Evolutionary conservation across 2,329 filamentous ascomycete genomes (phyloP).

Genomic region (Talaromyces pinophilus): DNA sequence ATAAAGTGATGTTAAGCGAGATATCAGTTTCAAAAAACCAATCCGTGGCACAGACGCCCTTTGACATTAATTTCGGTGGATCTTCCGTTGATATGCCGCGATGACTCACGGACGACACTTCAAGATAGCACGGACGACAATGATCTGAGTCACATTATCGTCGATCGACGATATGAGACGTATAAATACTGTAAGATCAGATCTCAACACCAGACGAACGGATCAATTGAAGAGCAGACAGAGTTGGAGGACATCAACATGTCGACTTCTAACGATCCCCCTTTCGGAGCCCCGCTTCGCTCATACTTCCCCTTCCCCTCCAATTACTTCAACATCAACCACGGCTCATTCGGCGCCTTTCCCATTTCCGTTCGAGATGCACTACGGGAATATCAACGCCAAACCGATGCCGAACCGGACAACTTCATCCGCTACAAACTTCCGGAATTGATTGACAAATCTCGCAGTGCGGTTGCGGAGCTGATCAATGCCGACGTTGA

Average conservation of each 20-base stretch:
- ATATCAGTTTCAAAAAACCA: background rate
- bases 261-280: background rate
- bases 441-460: slow-evolving; percentile 62
- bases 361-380: slow-evolving; percentile 63
- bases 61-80: background rate
- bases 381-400: slow-evolving; percentile 65
- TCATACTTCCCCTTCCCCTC: slow-evolving; percentile 48
- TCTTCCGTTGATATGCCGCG: background rate
- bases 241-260: background rate
- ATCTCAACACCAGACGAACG: background rate
- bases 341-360: slow-evolving; percentile 73
- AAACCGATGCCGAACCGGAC: slow-evolving; percentile 70
- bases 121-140: background rate
- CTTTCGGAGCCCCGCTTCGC: background rate
- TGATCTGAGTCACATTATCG: background rate
- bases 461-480: slow-evolving; percentile 53
- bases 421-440: slow-evolving; percentile 72
- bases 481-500: slow-evolving; percentile 62
- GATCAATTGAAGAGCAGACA: background rate
- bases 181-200: background rate
- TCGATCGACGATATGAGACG: background rate
- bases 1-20: background rate
- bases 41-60: background rate
- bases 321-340: slow-evolving; percentile 20
- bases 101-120: slow-evolving; percentile 6